These are phyloP conservation scores for Priceomyces castillae DNA, from an alignment of 805 yeast species.

Conservation along the genomic window DNA sequence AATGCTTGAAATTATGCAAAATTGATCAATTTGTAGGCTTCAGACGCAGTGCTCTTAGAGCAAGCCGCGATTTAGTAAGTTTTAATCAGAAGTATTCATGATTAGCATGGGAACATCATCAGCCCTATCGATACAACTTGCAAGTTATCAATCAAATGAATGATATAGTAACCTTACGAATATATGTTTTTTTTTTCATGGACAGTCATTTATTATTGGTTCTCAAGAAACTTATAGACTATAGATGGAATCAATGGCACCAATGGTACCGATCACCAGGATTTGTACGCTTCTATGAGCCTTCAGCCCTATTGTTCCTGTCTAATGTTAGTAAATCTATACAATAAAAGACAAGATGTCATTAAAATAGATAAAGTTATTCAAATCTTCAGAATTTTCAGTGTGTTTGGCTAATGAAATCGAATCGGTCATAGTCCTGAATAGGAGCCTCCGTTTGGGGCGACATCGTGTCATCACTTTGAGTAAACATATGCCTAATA, in stretches of 20 bases:
- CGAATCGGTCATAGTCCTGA: constrained; percentile 70
- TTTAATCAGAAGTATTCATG: constrained; percentile 52
- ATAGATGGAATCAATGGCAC: not conserved
- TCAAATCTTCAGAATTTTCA: constrained; percentile 56
- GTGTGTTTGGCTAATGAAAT: constrained; percentile 58
- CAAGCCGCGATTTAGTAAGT: constrained; percentile 27
- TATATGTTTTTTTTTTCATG: not conserved
- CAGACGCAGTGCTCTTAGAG: constrained; percentile 28
- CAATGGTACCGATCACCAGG: not conserved
- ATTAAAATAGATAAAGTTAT: not conserved
- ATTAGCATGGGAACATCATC: constrained; percentile 62
- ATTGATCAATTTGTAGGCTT: constrained; percentile 19
- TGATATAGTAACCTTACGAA: too few species aligned
- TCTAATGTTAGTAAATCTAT: not conserved
- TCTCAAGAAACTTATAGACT: not conserved
- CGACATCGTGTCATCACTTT: constrained; percentile 66
- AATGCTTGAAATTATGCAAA: too few species aligned
- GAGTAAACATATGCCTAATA: constrained; percentile 7
- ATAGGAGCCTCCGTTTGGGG: constrained; percentile 69
- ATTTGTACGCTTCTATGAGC: not conserved
- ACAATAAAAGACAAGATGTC: not conserved
- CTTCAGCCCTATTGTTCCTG: not conserved
- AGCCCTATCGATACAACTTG: constrained; percentile 23
- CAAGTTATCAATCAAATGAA: too few species aligned
- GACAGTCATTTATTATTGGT: not conserved